Evolutionary conservation across 2,329 filamentous ascomycete species (phyloP), one percentile per base, ranked within the genome.

Genomic region (Fusarium sp.): DNA sequence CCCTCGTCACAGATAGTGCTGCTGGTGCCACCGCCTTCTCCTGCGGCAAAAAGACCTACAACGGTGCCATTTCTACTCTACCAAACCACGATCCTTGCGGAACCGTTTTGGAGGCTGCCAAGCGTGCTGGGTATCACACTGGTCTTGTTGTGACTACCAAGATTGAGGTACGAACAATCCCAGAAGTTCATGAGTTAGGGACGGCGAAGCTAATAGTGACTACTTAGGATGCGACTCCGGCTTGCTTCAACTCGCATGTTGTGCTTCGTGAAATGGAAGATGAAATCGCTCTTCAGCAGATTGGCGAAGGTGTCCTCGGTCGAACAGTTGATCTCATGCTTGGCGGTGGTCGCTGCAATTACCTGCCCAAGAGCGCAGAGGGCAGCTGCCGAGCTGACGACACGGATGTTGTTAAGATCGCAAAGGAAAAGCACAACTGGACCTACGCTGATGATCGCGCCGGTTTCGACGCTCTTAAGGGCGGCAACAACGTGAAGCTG

Each of bases 11-110:
- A 2, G 96, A 99, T 81, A 97, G 93, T 63, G 96, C 96, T 8
- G 96, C 96, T n/a, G 96, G 96, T 40, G 96, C 96, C 5, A 99
- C 96, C 1, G 96, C 96, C 2, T 99, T 99, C 80, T 94, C 93
- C 5, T 99, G 96, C 76, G 95, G 90, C 22, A 83, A 86, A 77
- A 99, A 99, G 88, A 97, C 91, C 79, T 99, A 99, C 84, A 99
- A 99, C 77, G 94, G 94, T 49, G 96, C 96, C 72, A 98, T 99
- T 73, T 92, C 94, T 12, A 92, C 97, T 57, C 85, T 97, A 18
- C 94, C 94, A 1, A 91, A 97, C 80, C 89, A 92, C 72, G 89
- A 89, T 30, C 94, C 96, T 7, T 99, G 96, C 79, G 96, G 95
- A 10, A 97, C 94, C 20, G 94, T 91, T 6, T 87, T 99, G 56